Base-by-base conservation (phyloP, 2,329 filamentous ascomycete genomes). In the Pseudocercospora macadamiae region DNA sequence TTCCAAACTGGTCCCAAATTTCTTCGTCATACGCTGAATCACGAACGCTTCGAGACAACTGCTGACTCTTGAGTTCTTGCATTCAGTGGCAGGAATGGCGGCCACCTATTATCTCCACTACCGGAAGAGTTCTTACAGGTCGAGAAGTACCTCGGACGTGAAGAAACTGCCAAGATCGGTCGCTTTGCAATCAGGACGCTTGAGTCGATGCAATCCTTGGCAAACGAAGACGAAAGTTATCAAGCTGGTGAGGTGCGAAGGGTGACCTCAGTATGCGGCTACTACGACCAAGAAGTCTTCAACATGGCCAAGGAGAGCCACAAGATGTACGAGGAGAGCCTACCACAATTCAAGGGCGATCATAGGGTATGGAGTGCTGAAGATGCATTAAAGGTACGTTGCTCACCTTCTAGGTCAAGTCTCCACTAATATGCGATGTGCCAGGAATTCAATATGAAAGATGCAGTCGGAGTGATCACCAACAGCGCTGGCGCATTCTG, bases 401-500 rank as follows among this genome's bases (percentile, higher is more conserved):
- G 4, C 2, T 21, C 6, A 5, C 3, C 2, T 3, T 3, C 9
- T 26, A 18, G 6, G n/a, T n/a, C n/a, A n/a, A n/a, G n/a, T n/a
- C n/a, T n/a, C n/a, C n/a, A n/a, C n/a, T n/a, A n/a, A n/a, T n/a
- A n/a, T n/a, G n/a, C n/a, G n/a, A n/a, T n/a, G n/a, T n/a, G n/a
- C n/a, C 48, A 63, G 55, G 57, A 57, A 16, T 64, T 52, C 54
- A 63, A 64, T 18, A 59, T 65, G 51, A 65, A 64, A 54, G 36
- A 54, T 37, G 34, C 56, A 1, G 54, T 59, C 3, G 63, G 63
- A 10, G 63, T 61, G 3, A 65, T 65, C 16, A 55, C 49, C 7
- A 63, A 57, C 28, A 54, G 54, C n/a, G 64, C 64, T 34, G 64
- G 64, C 10, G 62, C 64, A 1, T 59, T 65, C 18, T 66, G 64